Evolutionary conservation across 179 eudicot species (phyloP), one percentile per base, ranked within the genome.

Genomic region (Pouteria campechiana): DNA sequence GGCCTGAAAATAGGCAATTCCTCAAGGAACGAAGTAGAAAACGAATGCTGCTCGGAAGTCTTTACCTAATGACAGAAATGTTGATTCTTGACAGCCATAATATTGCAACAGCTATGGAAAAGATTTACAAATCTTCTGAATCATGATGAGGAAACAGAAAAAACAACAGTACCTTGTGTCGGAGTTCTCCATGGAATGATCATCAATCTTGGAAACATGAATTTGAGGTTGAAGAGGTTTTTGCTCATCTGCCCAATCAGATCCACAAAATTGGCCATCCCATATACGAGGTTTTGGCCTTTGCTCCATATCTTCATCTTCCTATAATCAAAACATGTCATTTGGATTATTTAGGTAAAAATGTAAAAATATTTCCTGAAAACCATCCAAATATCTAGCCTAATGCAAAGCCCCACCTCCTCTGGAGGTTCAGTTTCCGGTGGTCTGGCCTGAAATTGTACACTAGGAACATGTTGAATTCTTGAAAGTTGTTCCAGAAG

Each of bases 401-500:
- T 11, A 37, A 10, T 9, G 17, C 7, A 49, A 37, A 13, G 45
- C 19, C 48, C 54, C 30, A 78, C 95, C 89, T 78, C 70, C 63
- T 89, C 89, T 12, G 86, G 95, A 37, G 37, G 66, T 58, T 67
- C 49, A 19, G 81, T 56, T 17, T 46, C 43, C 14, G 77, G 65
- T 9, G 97, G 95, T 28, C 73, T 65, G 14, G 56, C 57, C 50
- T 81, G 95, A 57, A 88, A 88, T 25, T 55, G 93, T 30, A 79
- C 87, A 50, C 97, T 89, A 8, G 95, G 97, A 21, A 57, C 77
- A 50, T 81, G 85, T 44, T 78, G 73, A 36, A 85, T 41, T 54
- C 74, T 72, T 5, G 95, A 72, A 28, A 89, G 55, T 65, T 90
- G 90, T 73, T 86, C 93, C 13, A 86, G 76, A 36, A 81, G 63